Percentiles rank a stretch among this genome's conserved stretches.
These are phyloP conservation scores for Pythium grandisporangium DNA, from an alignment of 352 stramenopile species.

Conservation along the genomic window DNA sequence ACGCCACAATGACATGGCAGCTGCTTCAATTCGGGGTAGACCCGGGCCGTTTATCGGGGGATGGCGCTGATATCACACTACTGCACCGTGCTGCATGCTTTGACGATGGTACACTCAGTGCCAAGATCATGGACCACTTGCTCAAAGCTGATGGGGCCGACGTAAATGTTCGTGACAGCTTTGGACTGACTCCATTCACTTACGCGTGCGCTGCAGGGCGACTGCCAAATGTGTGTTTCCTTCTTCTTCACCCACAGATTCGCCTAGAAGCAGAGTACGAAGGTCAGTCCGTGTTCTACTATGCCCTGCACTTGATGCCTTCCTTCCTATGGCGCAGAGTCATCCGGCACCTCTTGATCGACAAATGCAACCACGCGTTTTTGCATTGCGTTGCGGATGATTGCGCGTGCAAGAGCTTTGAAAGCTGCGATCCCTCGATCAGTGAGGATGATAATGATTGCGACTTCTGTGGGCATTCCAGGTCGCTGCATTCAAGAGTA, in stretches of 20 bases:
- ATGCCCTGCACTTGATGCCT: conserved; percentile 38
- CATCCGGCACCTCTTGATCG: conserved; percentile 18
- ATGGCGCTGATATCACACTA: conserved; percentile 33
- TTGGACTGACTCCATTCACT: conserved; percentile 31
- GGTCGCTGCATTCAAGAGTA: conserved; percentile 16
- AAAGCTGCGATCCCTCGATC: too few relatives aligned
- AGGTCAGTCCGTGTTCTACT: conserved; percentile 54
- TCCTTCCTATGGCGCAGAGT: conserved; percentile 36
- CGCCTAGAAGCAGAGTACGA: conserved; percentile 52
- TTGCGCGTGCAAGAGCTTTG: conserved; percentile 61
- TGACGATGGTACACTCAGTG: conserved; percentile 9
- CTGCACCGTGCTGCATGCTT: conserved; percentile 46
- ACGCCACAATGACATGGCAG: conserved; percentile 28
- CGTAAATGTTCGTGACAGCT: conserved; percentile 37
- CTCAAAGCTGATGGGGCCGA: conserved; percentile 19
- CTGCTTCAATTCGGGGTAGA: conserved; percentile 18
- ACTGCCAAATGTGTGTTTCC: conserved; percentile 26
- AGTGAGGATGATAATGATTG: conserved; percentile 8
- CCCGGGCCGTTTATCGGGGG: conserved; percentile 34
- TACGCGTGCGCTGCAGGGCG: conserved; percentile 29
- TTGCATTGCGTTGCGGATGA: conserved; percentile 29
- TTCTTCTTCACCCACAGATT: conserved; percentile 15
- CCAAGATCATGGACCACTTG: conserved; percentile 14
- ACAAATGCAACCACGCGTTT: conserved; percentile 24
- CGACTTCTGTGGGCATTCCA: conserved; percentile 36